phyloP scores from a whole-genome alignment of 2,329 filamentous ascomycete species.

The Verticillium alfalfae region DNA sequence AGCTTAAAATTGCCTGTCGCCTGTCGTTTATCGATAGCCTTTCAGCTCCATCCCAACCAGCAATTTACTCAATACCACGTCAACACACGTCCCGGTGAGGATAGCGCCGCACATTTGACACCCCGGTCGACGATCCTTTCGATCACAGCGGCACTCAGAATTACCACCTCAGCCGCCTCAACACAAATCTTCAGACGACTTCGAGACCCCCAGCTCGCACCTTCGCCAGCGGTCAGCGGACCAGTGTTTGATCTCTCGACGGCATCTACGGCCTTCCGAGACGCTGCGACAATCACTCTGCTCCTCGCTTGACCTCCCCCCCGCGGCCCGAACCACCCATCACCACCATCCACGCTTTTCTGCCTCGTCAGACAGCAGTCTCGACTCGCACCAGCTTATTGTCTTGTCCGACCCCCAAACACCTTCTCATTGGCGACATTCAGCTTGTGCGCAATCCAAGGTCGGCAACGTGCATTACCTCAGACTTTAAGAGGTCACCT shows the following conservation, averaged over 20 bases:
- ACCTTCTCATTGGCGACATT: background rate
- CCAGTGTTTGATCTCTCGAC: background rate
- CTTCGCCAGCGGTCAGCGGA: background rate
- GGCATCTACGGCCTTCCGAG: background rate
- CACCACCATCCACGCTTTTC: background rate
- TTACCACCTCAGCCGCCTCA: background rate
- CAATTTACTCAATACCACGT: background rate
- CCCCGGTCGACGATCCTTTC: background rate
- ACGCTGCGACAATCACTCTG: background rate
- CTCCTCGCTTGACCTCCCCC: background rate
- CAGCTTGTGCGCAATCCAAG: background rate
- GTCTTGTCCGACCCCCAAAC: background rate
- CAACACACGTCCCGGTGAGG: background rate
- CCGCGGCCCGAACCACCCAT: background rate
- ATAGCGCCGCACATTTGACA: background rate
- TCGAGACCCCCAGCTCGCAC: background rate
- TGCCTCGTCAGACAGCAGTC: background rate
- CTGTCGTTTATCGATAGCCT: background rate
- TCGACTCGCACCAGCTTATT: background rate
- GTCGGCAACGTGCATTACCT: slow-evolving; percentile 2
- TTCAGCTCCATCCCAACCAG: background rate
- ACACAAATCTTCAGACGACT: background rate
- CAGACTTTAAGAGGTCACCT: slow-evolving; percentile 7
- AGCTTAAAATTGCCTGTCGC: background rate
- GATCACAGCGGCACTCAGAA: background rate